Evolutionary conservation across 768 basidiomycete genomes (phyloP), one percentile per base, ranked within the genome.

Genomic region (Lactifluus subvellereus): DNA sequence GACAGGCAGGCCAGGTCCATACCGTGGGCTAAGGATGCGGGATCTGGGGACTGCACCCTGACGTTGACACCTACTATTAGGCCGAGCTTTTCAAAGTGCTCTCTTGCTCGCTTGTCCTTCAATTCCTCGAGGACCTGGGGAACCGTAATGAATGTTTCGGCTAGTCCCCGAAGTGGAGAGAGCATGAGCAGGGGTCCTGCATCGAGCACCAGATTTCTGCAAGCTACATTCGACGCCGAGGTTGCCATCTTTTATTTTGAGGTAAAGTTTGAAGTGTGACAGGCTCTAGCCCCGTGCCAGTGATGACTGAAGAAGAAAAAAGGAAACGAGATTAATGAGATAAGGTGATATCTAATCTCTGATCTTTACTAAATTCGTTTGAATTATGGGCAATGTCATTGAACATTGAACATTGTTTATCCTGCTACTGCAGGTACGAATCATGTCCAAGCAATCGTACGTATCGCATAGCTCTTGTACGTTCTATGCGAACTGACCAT

Each of bases 101-200:
- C 87, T 68, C 94, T 77, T 5, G 93, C 93, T 27, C 86, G 85
- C 72, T 82, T 85, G 76, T 98, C 96, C 73, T 91, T 88, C 67
- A 99, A 76, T 74, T 99, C 97, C 4, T 84, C 80, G 35, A 98
- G 77, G 9, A 98, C 95, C 68, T 94, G 89, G 0, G 94, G 94
- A 1, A 91, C 89, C 6, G 94, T 96, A 63, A 91, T 76, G 73
- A 89, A 98, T 38, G 83, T 84, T 67, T 88, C 81, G 20, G 97
- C 92, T 32, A 98, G 77, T 11, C 94, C 93, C n/a, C 92, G 82
- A 9, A 98, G 81, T 0, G 95, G 93, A 0, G 89, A 88, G 2
- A 96, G 78, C 3, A 93, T 92, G 4, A 98, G 85, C 0, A 98
- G 78, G 3, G 96, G 95, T 2, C 94, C 94, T 0, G 96, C 89